Base-by-base conservation (phyloP, 225 moss, liverwort and hornwort genomes). In the Pseudoscleropodium purum region DNA sequence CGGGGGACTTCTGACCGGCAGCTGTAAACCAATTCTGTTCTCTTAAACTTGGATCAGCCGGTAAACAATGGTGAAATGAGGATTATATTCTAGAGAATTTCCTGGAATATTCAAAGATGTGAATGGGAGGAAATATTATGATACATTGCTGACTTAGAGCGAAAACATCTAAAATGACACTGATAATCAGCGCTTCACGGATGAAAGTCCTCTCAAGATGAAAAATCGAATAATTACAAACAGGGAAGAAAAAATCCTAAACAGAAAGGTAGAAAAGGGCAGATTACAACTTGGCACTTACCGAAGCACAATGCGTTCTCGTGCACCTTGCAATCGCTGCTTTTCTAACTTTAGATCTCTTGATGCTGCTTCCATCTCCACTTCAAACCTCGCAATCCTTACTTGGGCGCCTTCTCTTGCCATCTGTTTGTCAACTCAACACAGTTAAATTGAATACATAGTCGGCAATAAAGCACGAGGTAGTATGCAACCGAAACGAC, bases 221-320 rank as follows among this genome's bases (percentile, higher is more conserved):
- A 17, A 73, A 41, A 56, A 73, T 57, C 15, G 16, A 84, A 62
- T 21, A 79, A 64, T n/a, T 56, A 56, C 68, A 19, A 47, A 82
- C 57, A 86, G 29, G n/a, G 29, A 75, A 75, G 43, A 67, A 81
- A 73, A 67, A 60, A 19, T 61, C 7, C 24, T 64, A 15, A 62
- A 21, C 18, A 83, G 49, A 83, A 66, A 51, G 16, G 12, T 16
- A 14, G n/a, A 18, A 63, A 69, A 69, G 66, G 64, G 45, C 57
- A 84, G 63, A 68, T 83, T 80, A 86, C 79, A 76, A 85, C 84
- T 83, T 73, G 66, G 54, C 85, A 91, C 94, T 85, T 93, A 97
- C 96, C 96, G 94, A 93, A 99, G 97, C 86, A 99, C 97, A 92
- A 99, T 97, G 83, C 99, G 97, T 94, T 99, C 99, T 91, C 95